phyloP scores from a whole-genome alignment of 2,329 filamentous ascomycete genomes.

The Ceratocystiopsis sp. region DNA sequence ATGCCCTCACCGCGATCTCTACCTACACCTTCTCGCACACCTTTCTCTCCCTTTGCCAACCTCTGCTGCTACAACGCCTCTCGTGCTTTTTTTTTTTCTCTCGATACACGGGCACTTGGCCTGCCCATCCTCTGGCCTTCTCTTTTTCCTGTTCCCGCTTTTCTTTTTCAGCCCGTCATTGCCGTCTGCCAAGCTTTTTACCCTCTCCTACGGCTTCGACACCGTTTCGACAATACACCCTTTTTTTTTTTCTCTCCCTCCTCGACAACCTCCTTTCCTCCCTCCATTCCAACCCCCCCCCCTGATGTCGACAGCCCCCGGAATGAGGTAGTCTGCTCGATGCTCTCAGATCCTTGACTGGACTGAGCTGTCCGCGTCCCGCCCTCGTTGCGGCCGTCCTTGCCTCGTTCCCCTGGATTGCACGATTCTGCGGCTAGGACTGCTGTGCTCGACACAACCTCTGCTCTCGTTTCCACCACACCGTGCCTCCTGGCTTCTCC shows the following conservation, averaged over 20 bases:
- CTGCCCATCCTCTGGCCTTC: neutral
- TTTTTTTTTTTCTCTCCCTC: too few relatives aligned
- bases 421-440: neutral
- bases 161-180: too few relatives aligned
- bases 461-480: neutral
- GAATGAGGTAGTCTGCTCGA: conserved; percentile 41
- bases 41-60: neutral
- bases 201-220: too few relatives aligned
- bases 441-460: neutral
- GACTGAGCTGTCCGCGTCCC: conserved; percentile 23
- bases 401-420: neutral
- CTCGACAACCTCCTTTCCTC: too few relatives aligned
- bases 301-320: conserved; percentile 14
- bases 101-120: neutral
- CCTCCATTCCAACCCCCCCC: too few relatives aligned
- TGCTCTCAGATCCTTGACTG: conserved; percentile 42
- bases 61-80: neutral
- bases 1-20: neutral
- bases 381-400: too few relatives aligned
- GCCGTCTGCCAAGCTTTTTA: too few relatives aligned
- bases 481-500: conserved; percentile 9
- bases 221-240: too few relatives aligned
- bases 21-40: neutral
- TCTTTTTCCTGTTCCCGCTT: neutral
- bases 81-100: neutral